These are phyloP conservation scores for Xylaria telfairii DNA, from an alignment of 495 filamentous ascomycete genomes.

Conservation along the genomic window DNA sequence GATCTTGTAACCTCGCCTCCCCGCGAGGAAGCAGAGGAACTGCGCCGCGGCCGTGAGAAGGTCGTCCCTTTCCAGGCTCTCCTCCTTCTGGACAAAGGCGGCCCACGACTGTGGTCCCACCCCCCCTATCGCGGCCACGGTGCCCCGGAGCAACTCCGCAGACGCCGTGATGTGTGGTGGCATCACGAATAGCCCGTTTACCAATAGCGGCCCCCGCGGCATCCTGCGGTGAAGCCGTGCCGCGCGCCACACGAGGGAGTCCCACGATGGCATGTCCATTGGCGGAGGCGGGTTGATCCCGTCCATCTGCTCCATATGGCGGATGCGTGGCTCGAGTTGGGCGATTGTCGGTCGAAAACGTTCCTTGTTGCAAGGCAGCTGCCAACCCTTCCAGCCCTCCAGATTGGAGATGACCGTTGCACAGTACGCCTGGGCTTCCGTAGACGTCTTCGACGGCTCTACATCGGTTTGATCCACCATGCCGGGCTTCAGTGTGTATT, in stretches of 20 bases:
- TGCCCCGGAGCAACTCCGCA: constrained; percentile 23
- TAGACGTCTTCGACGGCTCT: background rate
- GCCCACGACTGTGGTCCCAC: constrained; percentile 15
- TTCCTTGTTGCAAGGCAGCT: background rate
- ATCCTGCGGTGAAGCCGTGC: constrained; percentile 29
- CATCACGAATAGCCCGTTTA: background rate
- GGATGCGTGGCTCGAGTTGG: constrained; percentile 32
- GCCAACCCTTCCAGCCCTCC: constrained; percentile 23
- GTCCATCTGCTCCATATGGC: constrained; percentile 25
- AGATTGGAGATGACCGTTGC: constrained; percentile 29
- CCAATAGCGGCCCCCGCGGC: background rate
- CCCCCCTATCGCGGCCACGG: constrained; percentile 22
- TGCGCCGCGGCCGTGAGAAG: constrained; percentile 24
- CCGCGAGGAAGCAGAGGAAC: constrained; percentile 32
- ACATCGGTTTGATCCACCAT: constrained; percentile 2
- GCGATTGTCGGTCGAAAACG: background rate
- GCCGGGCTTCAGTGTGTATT: background rate
- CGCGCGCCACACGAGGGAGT: constrained; percentile 35
- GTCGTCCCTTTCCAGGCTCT: constrained; percentile 23
- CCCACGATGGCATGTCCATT: constrained; percentile 31
- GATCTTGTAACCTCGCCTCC: constrained; percentile 24
- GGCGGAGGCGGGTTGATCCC: constrained; percentile 33
- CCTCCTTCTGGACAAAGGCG: constrained; percentile 3
- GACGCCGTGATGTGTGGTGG: constrained; percentile 14
- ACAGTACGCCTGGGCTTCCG: constrained; percentile 20